Evolutionary conservation across 225 moss, liverwort and hornwort species (phyloP).

Genomic region (Bryum argenteum): DNA sequence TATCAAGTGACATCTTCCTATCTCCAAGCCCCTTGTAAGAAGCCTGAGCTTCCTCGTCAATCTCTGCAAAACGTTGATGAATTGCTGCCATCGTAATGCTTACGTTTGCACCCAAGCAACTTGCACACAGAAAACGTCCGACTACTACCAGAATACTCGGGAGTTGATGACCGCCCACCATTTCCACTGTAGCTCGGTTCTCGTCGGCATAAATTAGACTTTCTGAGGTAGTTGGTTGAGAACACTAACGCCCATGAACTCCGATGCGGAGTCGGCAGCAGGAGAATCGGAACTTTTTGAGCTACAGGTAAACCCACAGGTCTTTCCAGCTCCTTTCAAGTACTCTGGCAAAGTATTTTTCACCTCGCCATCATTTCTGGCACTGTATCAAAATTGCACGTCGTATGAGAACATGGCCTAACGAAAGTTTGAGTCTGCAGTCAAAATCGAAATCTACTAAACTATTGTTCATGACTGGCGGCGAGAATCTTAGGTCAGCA

Average conservation of each 20-base stretch:
- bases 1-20: background rate
- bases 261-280: background rate
- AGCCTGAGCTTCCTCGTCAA: background rate
- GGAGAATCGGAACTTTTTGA: background rate
- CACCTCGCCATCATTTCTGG: background rate
- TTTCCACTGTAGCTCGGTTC: background rate
- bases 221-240: background rate
- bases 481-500: conserved; percentile 30
- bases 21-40: background rate
- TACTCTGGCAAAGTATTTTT: background rate
- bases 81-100: background rate
- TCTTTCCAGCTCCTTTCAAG: background rate
- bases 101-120: background rate
- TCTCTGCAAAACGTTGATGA: background rate
- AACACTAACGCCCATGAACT: background rate
- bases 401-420: background rate
- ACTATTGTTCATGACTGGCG: background rate
- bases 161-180: background rate
- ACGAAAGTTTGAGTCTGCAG: background rate
- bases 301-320: background rate
- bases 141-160: too few species aligned
- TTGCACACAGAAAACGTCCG: background rate
- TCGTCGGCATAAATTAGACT: background rate
- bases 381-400: background rate
- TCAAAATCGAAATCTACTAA: background rate